phyloP scores from a whole-genome alignment of 116 monocot species.

The Papilionanthe hybrid region DNA sequence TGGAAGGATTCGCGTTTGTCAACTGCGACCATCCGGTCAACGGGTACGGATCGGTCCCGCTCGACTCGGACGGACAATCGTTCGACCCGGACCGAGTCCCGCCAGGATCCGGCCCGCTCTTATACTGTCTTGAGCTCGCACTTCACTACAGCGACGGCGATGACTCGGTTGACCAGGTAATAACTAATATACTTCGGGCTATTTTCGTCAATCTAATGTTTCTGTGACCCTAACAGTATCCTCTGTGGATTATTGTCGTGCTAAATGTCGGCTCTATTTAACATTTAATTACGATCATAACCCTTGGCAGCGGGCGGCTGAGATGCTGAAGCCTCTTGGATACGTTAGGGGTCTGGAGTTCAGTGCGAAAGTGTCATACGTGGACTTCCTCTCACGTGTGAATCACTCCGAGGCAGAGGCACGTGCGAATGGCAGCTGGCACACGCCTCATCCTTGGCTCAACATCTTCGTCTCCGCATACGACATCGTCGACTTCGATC shows the following conservation, averaged over 20 bases:
- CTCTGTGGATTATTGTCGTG: conserved; percentile 9
- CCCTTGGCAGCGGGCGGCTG: conserved; percentile 31
- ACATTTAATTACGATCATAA: not conserved
- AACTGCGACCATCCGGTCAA: conserved; percentile 60
- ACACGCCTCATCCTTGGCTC: conserved; percentile 85
- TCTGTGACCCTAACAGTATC: conserved; percentile 41
- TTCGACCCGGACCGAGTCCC: conserved; percentile 58
- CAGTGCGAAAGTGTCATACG: conserved; percentile 50
- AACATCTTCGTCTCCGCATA: conserved; percentile 63
- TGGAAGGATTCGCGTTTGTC: conserved; percentile 84
- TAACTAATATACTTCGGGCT: too few species aligned
- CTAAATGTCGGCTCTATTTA: not conserved
- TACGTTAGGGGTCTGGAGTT: conserved; percentile 74
- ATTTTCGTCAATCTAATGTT: not conserved
- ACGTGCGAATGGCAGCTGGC: conserved; percentile 73
- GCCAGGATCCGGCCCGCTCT: conserved; percentile 46
- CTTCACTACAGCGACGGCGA: conserved; percentile 38
- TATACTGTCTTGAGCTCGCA: conserved; percentile 92
- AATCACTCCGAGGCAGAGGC: conserved; percentile 59
- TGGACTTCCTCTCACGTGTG: conserved; percentile 76
- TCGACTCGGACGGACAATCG: conserved; percentile 17
- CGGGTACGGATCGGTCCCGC: conserved; percentile 61
- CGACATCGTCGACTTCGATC: conserved; percentile 71
- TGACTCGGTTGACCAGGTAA: conserved; percentile 60
- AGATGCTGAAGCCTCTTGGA: conserved; percentile 37